Evolutionary conservation across 1,284 basidiomycete genomes (phyloP), one percentile per base, ranked within the genome.

Genomic region (Fistulina hepatica): DNA sequence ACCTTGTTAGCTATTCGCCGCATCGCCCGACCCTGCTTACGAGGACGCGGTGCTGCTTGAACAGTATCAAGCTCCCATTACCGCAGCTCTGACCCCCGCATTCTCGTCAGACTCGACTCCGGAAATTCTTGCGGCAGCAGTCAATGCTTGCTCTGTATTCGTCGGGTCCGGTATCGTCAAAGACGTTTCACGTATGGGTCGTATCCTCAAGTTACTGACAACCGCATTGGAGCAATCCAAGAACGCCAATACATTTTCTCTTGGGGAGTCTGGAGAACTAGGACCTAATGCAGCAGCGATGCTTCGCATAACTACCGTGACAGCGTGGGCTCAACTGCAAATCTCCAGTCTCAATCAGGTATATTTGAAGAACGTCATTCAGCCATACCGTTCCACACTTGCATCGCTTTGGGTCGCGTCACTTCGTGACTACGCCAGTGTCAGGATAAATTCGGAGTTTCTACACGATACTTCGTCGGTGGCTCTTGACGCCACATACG

Each of bases 61-160:
- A 55, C 95, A 99, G 57, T 88, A 97, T 57, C 94, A 98, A 61
- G 95, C 95, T 0, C 94, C 95, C 0, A 95, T 98, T 43, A 94
- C 94, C 2, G 91, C 95, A 2, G 95, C 95, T 0, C 69, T 98
- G n/a, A 98, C 93, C 0, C 94, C 95, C 0, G 93, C 94, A 0
- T 98, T 98, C 53, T 86, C 88, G 3, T 69, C 84, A 0, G 95
- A 98, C 54, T 90, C 92, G 1, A 91, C 92, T 1, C 93, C 94
- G 0, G 94, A 98, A 55, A 94, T 99, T 16, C 56, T 97, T 22
- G 88, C 93, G 0, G 79, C 83, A 11, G 94, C 93, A 0, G 80
- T 98, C 16, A 78, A 93, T 52, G 86, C 94, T 10, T 97, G 94
- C 52, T 95, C 94, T 2, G 75, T 91, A 9, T 98, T 95, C 53